phyloP scores from a whole-genome alignment of 108 stramenopile species.

The Poteriospumella lacustris region DNA sequence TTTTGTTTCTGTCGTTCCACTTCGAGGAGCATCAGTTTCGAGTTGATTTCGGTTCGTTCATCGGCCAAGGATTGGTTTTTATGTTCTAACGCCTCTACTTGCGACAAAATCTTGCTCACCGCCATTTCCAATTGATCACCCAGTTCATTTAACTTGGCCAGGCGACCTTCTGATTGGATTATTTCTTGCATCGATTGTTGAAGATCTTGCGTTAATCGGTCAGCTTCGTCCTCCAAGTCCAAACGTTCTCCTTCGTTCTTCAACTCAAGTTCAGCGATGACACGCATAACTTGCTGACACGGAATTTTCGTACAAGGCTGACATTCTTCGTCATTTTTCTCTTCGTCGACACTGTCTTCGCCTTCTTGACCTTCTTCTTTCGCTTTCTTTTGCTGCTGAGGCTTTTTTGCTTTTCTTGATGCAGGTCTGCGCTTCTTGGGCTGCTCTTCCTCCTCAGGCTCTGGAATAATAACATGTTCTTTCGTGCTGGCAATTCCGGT shows the following conservation, averaged over 20 bases:
- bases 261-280: not conserved
- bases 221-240: not conserved
- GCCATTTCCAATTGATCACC: slow-evolving; percentile 9
- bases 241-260: not conserved
- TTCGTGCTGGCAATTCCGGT: not conserved
- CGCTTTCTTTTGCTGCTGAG: not conserved
- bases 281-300: not conserved
- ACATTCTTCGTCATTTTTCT: not conserved
- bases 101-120: not conserved
- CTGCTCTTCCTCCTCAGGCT: not conserved
- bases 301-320: not conserved
- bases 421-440: not conserved
- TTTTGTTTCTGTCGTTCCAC: not conserved
- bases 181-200: not conserved
- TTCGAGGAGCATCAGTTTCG: not conserved
- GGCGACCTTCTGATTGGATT: not conserved
- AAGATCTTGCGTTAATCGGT: not conserved
- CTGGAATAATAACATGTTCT: too few species aligned
- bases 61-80: not conserved
- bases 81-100: not conserved
- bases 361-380: not conserved
- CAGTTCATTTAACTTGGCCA: not conserved
- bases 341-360: not conserved
- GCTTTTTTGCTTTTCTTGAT: too few species aligned
- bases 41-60: slow-evolving; percentile 1